A percentile compares a stretch with the other conserved stretches of the same genome.
These are phyloP conservation scores for Lasiosphaeria miniovina DNA, from an alignment of 495 filamentous ascomycete genomes.

Conservation along the genomic window DNA sequence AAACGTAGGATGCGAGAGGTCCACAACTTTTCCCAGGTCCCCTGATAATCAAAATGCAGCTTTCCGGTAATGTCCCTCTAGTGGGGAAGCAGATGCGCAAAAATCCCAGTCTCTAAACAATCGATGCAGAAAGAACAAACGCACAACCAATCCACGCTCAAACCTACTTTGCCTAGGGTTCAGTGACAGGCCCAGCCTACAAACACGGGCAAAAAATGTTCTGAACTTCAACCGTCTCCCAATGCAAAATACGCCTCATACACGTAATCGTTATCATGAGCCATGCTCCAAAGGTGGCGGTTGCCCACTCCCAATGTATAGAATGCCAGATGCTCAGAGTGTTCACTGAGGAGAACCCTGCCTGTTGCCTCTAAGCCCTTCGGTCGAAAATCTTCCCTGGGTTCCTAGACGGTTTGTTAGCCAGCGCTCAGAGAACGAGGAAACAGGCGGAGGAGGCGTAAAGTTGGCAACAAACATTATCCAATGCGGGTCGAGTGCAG, in stretches of 20 bases:
- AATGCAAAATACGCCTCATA: conserved; percentile 3
- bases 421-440: not conserved
- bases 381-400: conserved; percentile 25
- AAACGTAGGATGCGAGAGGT: too few species aligned
- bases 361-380: conserved; percentile 10
- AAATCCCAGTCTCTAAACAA: too few species aligned
- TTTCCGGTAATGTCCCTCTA: too few species aligned
- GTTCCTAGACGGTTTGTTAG: conserved; percentile 19
- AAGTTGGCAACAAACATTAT: conserved; percentile 52
- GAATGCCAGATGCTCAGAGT: not conserved
- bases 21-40: too few species aligned
- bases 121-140: too few species aligned
- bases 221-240: not conserved
- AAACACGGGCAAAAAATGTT: too few species aligned
- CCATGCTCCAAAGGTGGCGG: conserved; percentile 1
- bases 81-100: too few species aligned
- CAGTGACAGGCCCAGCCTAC: too few species aligned
- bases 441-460: not conserved
- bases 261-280: not conserved
- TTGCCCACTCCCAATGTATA: conserved; percentile 13
- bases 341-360: not conserved
- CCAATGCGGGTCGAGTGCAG: conserved; percentile 82
- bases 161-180: too few species aligned
- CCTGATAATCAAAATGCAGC: too few species aligned
- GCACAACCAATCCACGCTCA: too few species aligned